Evolutionary conservation across 805 yeast genomes (phyloP).

Genomic region (Spathaspora girioi): DNA sequence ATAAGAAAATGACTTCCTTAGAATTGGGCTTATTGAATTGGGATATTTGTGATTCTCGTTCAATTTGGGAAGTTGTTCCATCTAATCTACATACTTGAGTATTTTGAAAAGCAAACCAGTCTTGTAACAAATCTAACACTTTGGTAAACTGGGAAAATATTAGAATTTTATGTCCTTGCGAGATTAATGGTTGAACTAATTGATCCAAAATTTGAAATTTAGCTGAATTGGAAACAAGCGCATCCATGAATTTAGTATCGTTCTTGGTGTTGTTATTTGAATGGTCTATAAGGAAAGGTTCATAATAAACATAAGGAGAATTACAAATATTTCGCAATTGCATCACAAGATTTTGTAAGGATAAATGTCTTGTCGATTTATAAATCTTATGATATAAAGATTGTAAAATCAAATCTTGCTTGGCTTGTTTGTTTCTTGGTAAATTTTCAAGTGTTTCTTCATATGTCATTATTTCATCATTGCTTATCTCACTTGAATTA

Average conservation of each 20-base stretch:
- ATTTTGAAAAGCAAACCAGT: slow-evolving; percentile 56
- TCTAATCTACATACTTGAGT: slow-evolving; percentile 61
- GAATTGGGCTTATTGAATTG: slow-evolving; percentile 37
- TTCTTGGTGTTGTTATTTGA: slow-evolving; percentile 22
- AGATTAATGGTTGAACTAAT: slow-evolving; percentile 49
- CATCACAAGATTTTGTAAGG: slow-evolving; percentile 68
- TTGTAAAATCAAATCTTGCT: slow-evolving; percentile 12
- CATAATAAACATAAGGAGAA: slow-evolving; percentile 80
- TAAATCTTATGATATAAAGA: slow-evolving; percentile 10
- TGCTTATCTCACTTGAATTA: neutral
- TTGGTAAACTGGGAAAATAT: slow-evolving; percentile 85
- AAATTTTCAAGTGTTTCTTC: neutral
- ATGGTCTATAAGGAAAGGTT: slow-evolving; percentile 58
- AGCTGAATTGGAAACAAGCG: slow-evolving; percentile 55
- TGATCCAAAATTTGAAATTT: slow-evolving; percentile 70
- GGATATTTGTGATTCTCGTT: slow-evolving; percentile 61
- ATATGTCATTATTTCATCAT: slow-evolving; percentile 3
- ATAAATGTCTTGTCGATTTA: slow-evolving; percentile 28
- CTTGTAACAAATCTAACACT: slow-evolving; percentile 77
- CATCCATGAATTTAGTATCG: slow-evolving; percentile 18
- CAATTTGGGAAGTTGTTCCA: slow-evolving; percentile 66
- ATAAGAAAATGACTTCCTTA: slow-evolving; percentile 50
- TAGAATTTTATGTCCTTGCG: slow-evolving; percentile 61
- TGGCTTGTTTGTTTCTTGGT: slow-evolving; percentile 4
- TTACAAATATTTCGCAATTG: slow-evolving; percentile 82